A percentile compares a stretch with the other conserved stretches of the same genome.
These are phyloP conservation scores for Lumnitzera littorea DNA, from an alignment of 345 rosid genomes.

Conservation along the genomic window DNA sequence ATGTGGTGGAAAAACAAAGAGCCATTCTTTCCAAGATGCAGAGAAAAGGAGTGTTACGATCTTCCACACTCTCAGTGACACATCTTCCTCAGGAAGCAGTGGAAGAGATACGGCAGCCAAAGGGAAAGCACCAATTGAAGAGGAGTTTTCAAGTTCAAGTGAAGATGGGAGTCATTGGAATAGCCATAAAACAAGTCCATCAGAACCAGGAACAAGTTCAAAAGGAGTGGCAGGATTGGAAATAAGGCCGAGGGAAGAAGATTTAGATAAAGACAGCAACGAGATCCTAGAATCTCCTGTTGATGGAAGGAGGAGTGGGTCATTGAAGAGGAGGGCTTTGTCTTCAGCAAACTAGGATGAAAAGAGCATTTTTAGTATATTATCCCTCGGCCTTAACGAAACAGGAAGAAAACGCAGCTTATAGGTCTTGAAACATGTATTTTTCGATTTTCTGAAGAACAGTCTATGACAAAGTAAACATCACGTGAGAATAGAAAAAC, in stretches of 20 bases:
- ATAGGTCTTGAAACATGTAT: no score
- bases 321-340: slow-evolving; percentile 29
- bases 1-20: slow-evolving; percentile 36
- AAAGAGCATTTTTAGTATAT: no score
- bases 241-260: slow-evolving; percentile 3
- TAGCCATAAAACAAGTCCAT: slow-evolving; percentile 15
- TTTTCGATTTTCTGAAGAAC: no score
- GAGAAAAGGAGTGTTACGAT: slow-evolving; percentile 34
- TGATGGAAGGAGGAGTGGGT: slow-evolving; percentile 17
- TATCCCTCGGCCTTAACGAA: no score
- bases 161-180: slow-evolving; percentile 3
- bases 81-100: slow-evolving; percentile 39
- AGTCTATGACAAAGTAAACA: no score
- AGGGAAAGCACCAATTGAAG: slow-evolving; percentile 18
- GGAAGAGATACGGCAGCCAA: slow-evolving; percentile 8
- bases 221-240: neutral
- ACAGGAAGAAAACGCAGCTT: no score
- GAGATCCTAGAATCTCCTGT: slow-evolving; percentile 1
- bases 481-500: no score
- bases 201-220: slow-evolving; percentile 25
- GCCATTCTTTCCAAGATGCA: slow-evolving; percentile 41
- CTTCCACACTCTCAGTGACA: slow-evolving; percentile 31
- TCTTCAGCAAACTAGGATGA: slow-evolving; percentile 24
- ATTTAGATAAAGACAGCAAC: no score
- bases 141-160: slow-evolving; percentile 30